Conservation (phyloP, 768 basidiomycete genomes). For the Albatrellus ellisii region DNA sequence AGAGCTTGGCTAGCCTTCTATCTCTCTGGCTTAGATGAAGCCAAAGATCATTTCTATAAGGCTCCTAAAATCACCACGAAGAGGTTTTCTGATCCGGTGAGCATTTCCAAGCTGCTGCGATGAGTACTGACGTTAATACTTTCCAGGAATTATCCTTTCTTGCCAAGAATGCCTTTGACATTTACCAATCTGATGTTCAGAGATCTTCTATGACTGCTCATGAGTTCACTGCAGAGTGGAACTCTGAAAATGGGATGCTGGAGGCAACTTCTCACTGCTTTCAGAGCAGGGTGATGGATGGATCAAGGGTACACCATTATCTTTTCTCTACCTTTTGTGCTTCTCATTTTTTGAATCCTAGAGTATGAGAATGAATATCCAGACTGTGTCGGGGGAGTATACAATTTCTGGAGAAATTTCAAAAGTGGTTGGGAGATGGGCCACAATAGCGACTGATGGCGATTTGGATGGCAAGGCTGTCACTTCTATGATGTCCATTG, state of each 20-base stretch:
- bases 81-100: not conserved
- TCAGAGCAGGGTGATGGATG: slow-evolving; percentile 1
- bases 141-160: not conserved
- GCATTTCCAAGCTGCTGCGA: too few species aligned
- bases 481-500: slow-evolving; percentile 32
- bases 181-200: slow-evolving; percentile 2
- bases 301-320: slow-evolving; percentile 1
- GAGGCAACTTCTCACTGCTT: slow-evolving; percentile 6
- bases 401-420: slow-evolving; percentile 15
- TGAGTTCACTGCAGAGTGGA: slow-evolving; percentile 6
- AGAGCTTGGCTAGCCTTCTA: slow-evolving; percentile 23
- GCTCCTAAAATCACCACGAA: slow-evolving; percentile 23
- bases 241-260: slow-evolving; percentile 6
- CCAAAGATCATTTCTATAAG: slow-evolving; percentile 28
- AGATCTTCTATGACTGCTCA: slow-evolving; percentile 5
- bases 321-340: not conserved
- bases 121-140: too few species aligned
- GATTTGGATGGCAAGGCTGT: slow-evolving; percentile 20
- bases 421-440: slow-evolving; percentile 6
- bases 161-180: slow-evolving; percentile 7
- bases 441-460: slow-evolving; percentile 15
- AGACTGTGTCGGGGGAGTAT: slow-evolving; percentile 10
- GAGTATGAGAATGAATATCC: slow-evolving; percentile 14
- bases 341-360: not conserved
- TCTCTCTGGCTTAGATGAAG: slow-evolving; percentile 23